Percentiles rank a stretch among this genome's conserved stretches.
phyloP scores from a whole-genome alignment of 2,329 filamentous ascomycete species.

The Fusarium setosum region DNA sequence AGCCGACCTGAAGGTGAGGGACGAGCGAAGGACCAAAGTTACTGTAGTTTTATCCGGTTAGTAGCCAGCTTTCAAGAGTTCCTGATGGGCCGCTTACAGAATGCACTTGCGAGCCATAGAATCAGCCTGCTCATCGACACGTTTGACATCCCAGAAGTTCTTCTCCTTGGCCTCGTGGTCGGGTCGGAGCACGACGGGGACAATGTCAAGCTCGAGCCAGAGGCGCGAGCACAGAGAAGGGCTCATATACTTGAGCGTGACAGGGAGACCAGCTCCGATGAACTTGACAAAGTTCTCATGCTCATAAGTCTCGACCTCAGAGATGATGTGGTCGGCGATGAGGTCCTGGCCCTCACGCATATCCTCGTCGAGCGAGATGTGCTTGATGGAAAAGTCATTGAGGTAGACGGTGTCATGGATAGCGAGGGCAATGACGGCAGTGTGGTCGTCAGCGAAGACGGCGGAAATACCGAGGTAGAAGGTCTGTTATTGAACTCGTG shows the following conservation, averaged over 20 bases:
- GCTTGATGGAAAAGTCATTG: slow-evolving; percentile 75
- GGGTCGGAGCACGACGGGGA: slow-evolving; percentile 73
- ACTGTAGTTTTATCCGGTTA: slow-evolving; percentile 50
- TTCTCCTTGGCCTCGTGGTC: slow-evolving; percentile 56
- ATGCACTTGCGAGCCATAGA: slow-evolving; percentile 84
- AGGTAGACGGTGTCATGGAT: slow-evolving; percentile 81
- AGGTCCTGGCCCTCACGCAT: slow-evolving; percentile 54
- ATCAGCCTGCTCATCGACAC: slow-evolving; percentile 85
- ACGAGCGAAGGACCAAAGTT: slow-evolving; percentile 79
- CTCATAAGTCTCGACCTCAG: slow-evolving; percentile 68
- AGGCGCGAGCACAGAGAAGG: slow-evolving; percentile 76
- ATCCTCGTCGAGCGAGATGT: slow-evolving; percentile 59
- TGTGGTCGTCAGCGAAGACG: slow-evolving; percentile 60
- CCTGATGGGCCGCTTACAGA: slow-evolving; percentile 59
- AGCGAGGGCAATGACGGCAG: slow-evolving; percentile 72
- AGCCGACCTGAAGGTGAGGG: slow-evolving; percentile 76
- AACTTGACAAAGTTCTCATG: slow-evolving; percentile 78
- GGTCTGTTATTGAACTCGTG: slow-evolving; percentile 52
- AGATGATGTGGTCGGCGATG: slow-evolving; percentile 70
- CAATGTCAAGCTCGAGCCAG: slow-evolving; percentile 81
- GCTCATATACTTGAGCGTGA: slow-evolving; percentile 67
- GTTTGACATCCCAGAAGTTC: slow-evolving; percentile 63
- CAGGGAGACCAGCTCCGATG: slow-evolving; percentile 77
- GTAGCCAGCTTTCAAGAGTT: neutral
- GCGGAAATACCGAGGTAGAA: slow-evolving; percentile 73